These are phyloP conservation scores for Entoloma clypeatum DNA, from an alignment of 1,284 basidiomycete genomes.

Conservation along the genomic window DNA sequence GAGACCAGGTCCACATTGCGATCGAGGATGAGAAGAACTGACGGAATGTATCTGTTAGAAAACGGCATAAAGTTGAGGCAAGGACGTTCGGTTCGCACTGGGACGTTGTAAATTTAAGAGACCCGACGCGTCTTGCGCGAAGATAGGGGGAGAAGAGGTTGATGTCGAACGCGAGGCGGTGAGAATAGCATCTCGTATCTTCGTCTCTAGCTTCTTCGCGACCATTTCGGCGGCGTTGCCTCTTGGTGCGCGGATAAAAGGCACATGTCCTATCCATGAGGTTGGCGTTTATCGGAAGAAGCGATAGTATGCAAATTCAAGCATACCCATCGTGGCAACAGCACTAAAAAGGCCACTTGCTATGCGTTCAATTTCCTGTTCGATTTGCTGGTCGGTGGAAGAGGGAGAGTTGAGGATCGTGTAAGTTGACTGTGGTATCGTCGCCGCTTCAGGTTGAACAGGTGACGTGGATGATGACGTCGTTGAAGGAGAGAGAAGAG, in stretches of 20 bases:
- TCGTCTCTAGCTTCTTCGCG: constrained; percentile 90
- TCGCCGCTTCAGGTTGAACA: constrained; percentile 32
- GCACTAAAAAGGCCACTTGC: constrained; percentile 91
- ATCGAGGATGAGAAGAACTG: constrained; percentile 92
- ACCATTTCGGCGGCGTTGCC: constrained; percentile 99
- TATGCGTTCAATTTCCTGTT: constrained; percentile 90
- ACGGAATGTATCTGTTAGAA: constrained; percentile 8
- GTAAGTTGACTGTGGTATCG: constrained; percentile 55
- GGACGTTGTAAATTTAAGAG: constrained; percentile 80
- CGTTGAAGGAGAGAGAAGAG: constrained; percentile 63
- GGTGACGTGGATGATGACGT: constrained; percentile 31
- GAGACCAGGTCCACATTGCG: constrained; percentile 95
- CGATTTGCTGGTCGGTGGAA: constrained; percentile 88
- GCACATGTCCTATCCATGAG: constrained; percentile 69
- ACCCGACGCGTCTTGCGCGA: constrained; percentile 68
- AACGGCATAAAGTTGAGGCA: constrained; percentile 8
- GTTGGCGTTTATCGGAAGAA: constrained; percentile 1
- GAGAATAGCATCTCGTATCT: constrained; percentile 89
- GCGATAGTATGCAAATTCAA: constrained; percentile 9
- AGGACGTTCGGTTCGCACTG: constrained; percentile 53
- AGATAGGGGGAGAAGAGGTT: constrained; percentile 52
- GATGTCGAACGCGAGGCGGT: constrained; percentile 69
- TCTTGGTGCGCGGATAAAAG: constrained; percentile 91
- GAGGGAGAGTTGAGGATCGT: constrained; percentile 89
- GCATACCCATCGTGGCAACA: constrained; percentile 85